These are phyloP conservation scores for Volvox reticuliferus DNA, from an alignment of 139 green algal genomes.

Conservation along the genomic window DNA sequence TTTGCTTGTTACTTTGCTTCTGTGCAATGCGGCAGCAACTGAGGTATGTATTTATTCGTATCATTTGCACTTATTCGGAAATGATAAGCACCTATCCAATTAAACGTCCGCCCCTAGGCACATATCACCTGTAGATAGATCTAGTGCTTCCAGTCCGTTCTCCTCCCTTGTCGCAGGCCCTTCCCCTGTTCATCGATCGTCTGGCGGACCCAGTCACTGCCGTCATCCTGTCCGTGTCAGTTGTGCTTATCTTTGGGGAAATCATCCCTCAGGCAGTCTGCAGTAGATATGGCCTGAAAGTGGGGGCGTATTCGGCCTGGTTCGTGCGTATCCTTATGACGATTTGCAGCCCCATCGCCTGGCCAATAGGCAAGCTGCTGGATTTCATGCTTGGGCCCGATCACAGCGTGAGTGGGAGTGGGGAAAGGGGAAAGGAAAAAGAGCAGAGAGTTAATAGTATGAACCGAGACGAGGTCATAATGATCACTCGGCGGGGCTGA, in stretches of 20 bases:
- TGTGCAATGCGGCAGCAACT: constrained; percentile 78
- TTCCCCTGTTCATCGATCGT: constrained; percentile 80
- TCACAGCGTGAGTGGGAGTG: constrained; percentile 57
- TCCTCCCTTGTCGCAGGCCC: constrained; percentile 49
- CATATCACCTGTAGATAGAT: too few species aligned
- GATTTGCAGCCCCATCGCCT: constrained; percentile 75
- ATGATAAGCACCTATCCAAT: background rate
- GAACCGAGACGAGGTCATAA: too few species aligned
- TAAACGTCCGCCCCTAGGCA: too few species aligned
- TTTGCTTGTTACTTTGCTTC: constrained; percentile 77
- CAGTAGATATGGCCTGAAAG: constrained; percentile 86
- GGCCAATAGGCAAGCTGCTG: constrained; percentile 87
- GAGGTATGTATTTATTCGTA: constrained; percentile 52
- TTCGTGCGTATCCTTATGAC: constrained; percentile 87
- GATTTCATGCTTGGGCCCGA: constrained; percentile 84
- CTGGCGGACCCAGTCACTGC: constrained; percentile 72
- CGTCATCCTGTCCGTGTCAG: constrained; percentile 75
- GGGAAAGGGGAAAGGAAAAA: too few species aligned
- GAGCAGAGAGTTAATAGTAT: too few species aligned
- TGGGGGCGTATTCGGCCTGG: constrained; percentile 85
- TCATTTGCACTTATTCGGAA: background rate
- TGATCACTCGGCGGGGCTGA: too few species aligned
- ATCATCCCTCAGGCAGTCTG: constrained; percentile 75
- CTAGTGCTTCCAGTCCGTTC: background rate
- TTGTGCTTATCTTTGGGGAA: constrained; percentile 90